Conservation (phyloP, 805 yeast genomes). For the Candida easanensis region DNA sequence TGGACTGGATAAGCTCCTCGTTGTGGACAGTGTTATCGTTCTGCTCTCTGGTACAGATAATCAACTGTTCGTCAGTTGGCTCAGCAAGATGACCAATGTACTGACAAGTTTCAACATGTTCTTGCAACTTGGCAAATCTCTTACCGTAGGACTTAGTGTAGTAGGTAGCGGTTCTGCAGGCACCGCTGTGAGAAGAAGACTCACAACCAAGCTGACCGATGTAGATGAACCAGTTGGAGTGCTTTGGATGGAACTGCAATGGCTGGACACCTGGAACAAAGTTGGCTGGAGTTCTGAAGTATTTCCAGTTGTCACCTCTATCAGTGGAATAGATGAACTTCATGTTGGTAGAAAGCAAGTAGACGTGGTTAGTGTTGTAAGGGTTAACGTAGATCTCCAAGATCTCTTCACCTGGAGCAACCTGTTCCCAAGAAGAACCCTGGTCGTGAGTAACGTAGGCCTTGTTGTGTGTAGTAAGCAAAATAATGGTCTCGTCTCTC, state of each 20-base stretch:
- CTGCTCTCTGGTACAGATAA: conserved; percentile 59
- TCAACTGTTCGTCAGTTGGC: conserved; percentile 45
- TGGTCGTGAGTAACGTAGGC: conserved; percentile 65
- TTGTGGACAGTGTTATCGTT: conserved; percentile 30
- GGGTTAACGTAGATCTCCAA: conserved; percentile 61
- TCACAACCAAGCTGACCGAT: conserved; percentile 60
- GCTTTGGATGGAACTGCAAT: conserved; percentile 60
- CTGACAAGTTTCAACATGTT: conserved; percentile 58
- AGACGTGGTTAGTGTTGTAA: conserved; percentile 48
- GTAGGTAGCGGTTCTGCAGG: conserved; percentile 58
- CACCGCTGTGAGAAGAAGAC: conserved; percentile 18
- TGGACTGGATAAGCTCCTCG: conserved; percentile 31
- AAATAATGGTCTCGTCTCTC: conserved; percentile 63
- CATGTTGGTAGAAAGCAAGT: conserved; percentile 23
- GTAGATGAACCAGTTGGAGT: conserved; percentile 61
- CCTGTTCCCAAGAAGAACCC: conserved; percentile 30
- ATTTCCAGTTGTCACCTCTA: conserved; percentile 51
- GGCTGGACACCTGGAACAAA: conserved; percentile 53
- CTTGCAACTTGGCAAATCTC: conserved; percentile 52
- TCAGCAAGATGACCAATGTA: conserved; percentile 58
- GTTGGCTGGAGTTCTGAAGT: conserved; percentile 44
- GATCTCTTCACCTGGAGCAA: conserved; percentile 38
- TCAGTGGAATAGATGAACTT: conserved; percentile 58
- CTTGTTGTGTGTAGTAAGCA: conserved; percentile 49
- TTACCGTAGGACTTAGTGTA: conserved; percentile 68